Evolutionary conservation across 208 protist genomes (phyloP).

Genomic region (Angomonas ambiguus): DNA sequence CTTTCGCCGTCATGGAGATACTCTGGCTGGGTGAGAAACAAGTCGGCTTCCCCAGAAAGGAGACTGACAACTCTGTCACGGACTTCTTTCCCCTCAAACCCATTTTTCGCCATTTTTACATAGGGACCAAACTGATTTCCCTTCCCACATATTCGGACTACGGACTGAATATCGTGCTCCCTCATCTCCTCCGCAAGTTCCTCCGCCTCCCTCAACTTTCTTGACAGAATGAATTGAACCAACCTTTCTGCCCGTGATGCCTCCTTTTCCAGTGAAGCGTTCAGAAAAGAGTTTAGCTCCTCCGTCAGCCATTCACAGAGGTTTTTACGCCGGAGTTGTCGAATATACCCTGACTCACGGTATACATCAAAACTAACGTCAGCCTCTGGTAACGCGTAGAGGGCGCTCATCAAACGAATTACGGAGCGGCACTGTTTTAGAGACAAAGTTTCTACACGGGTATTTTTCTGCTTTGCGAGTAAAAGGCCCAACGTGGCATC

Average conservation of each 20-base stretch:
- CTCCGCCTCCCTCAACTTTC: slow-evolving; percentile 63
- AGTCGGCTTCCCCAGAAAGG: slow-evolving; percentile 76
- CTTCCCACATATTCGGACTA: slow-evolving; percentile 75
- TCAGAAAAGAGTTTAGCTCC: slow-evolving; percentile 45
- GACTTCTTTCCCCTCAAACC: slow-evolving; percentile 46
- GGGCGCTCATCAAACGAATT: slow-evolving; percentile 56
- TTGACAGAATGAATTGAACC: slow-evolving; percentile 73
- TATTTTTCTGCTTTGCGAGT: slow-evolving; percentile 7
- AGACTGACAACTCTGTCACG: slow-evolving; percentile 74
- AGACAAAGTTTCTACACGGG: slow-evolving; percentile 44
- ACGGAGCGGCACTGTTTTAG: slow-evolving; percentile 53
- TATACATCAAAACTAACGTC: slow-evolving; percentile 65
- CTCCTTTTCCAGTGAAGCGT: slow-evolving; percentile 3
- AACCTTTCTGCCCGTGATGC: slow-evolving; percentile 44
- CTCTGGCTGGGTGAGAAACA: slow-evolving; percentile 64
- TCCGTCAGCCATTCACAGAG: slow-evolving; percentile 64
- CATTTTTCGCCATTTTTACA: slow-evolving; percentile 47
- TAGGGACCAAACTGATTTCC: slow-evolving; percentile 83
- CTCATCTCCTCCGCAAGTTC: slow-evolving; percentile 30
- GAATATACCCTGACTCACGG: slow-evolving; percentile 67
- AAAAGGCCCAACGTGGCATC: neutral
- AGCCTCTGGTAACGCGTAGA: slow-evolving; percentile 76
- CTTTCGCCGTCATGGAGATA: slow-evolving; percentile 24
- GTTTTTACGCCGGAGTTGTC: slow-evolving; percentile 70
- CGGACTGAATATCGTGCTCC: slow-evolving; percentile 57